Evolutionary conservation across 352 stramenopile species (phyloP).

Genomic region (Pythium rhizo-oryzae): DNA sequence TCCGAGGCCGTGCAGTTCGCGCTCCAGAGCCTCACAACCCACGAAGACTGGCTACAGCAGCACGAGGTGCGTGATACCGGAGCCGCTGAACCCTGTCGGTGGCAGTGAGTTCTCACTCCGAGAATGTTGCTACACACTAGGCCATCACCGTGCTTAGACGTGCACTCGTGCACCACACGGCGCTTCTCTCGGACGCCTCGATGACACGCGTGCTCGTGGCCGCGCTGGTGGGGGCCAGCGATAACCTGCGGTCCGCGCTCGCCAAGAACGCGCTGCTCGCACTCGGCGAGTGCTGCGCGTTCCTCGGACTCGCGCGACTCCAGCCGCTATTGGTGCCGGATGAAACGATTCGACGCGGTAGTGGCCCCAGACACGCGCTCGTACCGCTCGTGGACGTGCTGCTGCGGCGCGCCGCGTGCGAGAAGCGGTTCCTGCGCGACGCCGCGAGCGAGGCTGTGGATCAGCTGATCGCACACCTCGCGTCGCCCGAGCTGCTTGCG

Average conservation of each 20-base stretch:
- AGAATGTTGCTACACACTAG: constrained; percentile 10
- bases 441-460: constrained; percentile 43
- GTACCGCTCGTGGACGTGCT: constrained; percentile 45
- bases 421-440: constrained; percentile 78
- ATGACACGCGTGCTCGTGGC: constrained; percentile 37
- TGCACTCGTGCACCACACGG: constrained; percentile 55
- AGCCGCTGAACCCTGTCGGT: neutral
- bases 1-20: constrained; percentile 10
- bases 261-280: constrained; percentile 75
- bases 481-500: constrained; percentile 44
- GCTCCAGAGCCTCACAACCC: constrained; percentile 34
- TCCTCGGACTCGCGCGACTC: constrained; percentile 29
- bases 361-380: neutral
- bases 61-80: constrained; percentile 42
- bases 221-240: constrained; percentile 41
- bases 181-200: constrained; percentile 25
- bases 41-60: constrained; percentile 61
- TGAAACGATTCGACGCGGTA: neutral
- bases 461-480: constrained; percentile 44
- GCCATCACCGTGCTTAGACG: constrained; percentile 52
- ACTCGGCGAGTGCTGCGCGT: constrained; percentile 62
- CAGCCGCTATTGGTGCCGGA: constrained; percentile 16
- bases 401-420: constrained; percentile 63
- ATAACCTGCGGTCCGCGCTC: constrained; percentile 69
- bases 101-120: neutral